A percentile compares a stretch with the other conserved stretches of the same genome.
These are phyloP conservation scores for Clohesyomyces aquaticus DNA, from an alignment of 495 filamentous ascomycete genomes.

Conservation along the genomic window DNA sequence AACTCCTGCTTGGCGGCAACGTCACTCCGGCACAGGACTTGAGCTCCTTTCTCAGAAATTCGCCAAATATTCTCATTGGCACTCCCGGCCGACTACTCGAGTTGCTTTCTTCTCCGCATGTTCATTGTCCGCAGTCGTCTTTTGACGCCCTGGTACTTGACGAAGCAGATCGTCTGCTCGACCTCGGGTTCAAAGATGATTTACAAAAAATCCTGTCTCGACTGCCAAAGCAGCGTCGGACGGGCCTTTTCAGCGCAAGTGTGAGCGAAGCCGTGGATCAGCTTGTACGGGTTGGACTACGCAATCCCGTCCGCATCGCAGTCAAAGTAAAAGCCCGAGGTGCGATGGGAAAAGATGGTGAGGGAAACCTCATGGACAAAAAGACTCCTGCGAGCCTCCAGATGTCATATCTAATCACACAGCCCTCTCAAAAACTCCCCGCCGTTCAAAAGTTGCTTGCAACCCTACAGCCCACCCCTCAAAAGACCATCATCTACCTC, in stretches of 20 bases:
- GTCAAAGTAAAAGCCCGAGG: slow-evolving; percentile 83
- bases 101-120: slow-evolving; percentile 85
- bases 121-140: slow-evolving; percentile 82
- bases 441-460: slow-evolving; percentile 71
- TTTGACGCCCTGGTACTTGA: slow-evolving; percentile 92
- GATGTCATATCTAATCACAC: slow-evolving; percentile 81
- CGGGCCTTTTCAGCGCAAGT: slow-evolving; percentile 90
- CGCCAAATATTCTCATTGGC: slow-evolving; percentile 83
- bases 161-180: slow-evolving; percentile 89
- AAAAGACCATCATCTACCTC: slow-evolving; percentile 90
- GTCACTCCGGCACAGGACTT: slow-evolving; percentile 84
- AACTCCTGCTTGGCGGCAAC: slow-evolving; percentile 86
- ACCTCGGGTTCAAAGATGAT: slow-evolving; percentile 93
- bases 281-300: slow-evolving; percentile 86
- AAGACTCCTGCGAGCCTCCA: slow-evolving; percentile 88
- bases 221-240: slow-evolving; percentile 89
- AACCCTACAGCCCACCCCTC: slow-evolving; percentile 68
- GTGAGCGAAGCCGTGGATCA: slow-evolving; percentile 90
- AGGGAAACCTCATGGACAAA: slow-evolving; percentile 68
- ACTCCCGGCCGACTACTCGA: slow-evolving; percentile 91
- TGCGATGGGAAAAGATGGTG: slow-evolving; percentile 14
- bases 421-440: slow-evolving; percentile 75
- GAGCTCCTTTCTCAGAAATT: slow-evolving; percentile 73
- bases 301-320: slow-evolving; percentile 90
- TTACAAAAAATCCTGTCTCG: slow-evolving; percentile 80